Conservation (phyloP, 1,284 basidiomycete genomes). For the Schizopora paradoxa region DNA sequence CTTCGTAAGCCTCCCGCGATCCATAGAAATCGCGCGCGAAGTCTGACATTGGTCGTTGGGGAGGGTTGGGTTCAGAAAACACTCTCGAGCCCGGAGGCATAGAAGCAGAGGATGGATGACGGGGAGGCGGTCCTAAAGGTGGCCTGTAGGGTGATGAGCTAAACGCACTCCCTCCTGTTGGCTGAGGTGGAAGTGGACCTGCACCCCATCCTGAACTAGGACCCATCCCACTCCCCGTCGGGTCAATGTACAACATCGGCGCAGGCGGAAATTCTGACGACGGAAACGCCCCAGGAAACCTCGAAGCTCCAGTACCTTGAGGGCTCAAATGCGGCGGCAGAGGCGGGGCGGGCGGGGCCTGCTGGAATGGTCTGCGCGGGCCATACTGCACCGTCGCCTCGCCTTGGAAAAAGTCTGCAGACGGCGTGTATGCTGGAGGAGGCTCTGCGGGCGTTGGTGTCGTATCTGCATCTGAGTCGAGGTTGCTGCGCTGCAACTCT, state of each 20-base stretch:
- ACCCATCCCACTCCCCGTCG: not conserved
- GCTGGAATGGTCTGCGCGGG: conserved; percentile 57
- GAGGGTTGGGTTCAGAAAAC: conserved; percentile 18
- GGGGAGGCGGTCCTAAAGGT: conserved; percentile 20
- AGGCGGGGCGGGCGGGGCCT: conserved; percentile 29
- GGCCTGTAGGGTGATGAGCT: not conserved
- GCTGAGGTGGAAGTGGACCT: conserved; percentile 10
- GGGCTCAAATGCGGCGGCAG: conserved; percentile 9
- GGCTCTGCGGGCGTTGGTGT: conserved; percentile 35
- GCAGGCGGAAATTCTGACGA: conserved; percentile 4
- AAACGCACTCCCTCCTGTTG: conserved; percentile 2
- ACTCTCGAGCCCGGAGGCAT: conserved; percentile 2
- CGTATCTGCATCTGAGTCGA: conserved; percentile 1
- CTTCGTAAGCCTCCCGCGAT: not conserved
- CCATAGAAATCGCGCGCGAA: conserved; percentile 55
- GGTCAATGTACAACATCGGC: not conserved
- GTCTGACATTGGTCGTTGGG: conserved; percentile 35
- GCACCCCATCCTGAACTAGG: conserved; percentile 1
- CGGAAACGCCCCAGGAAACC: conserved; percentile 2
- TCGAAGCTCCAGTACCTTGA: conserved; percentile 8
- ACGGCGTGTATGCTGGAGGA: conserved; percentile 62
- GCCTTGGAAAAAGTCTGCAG: conserved; percentile 46
- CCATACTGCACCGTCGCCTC: conserved; percentile 59
- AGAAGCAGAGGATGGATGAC: conserved; percentile 20
- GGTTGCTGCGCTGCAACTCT: conserved; percentile 10